Base-by-base conservation (phyloP, 176 grass and related monocot genomes). In the Carex cristatella region DNA sequence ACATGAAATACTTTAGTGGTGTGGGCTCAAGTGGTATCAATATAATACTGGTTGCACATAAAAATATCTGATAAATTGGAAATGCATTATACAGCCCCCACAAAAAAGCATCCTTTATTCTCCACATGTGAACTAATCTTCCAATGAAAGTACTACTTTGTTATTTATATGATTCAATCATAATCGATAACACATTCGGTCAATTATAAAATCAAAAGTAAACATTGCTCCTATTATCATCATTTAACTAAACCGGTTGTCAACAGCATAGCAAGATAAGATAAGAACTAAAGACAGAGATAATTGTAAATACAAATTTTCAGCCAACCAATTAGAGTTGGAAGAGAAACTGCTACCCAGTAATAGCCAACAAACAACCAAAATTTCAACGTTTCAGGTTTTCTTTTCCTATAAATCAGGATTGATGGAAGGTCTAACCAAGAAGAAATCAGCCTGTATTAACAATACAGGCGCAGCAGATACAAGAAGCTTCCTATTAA, bases 51-150 rank as follows among this genome's bases (percentile, higher is more conserved):
- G 23, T 68, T 83, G 81, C 31, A 83, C 18, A 54, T 16, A 14
- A 18, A 69, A 27, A 19, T 42, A 58, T 18, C 7, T 79, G 14
- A 18, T 79, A 58, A 44, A 37, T 18, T 77, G 33, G 35, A 56
- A 79, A 53, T 12, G 1, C 51, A 79, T 72, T 31, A 66, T 53
- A 33, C 35, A 83, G 7, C 15, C 12, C 10, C 27, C 2, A 68
- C 68, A 65, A 83, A 51, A 18, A 83, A 55, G 32, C 59, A 27
- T 23, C 59, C 23, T 69, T 83, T 83, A 69, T 83, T 69, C 81
- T 83, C 61, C 61, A 54, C 56, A 53, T 63, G 68, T 54, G 53
- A 81, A 66, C 42, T 81, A 65, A 83, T 46, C 60, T 48, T 48
- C 38, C 42, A 64, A 69, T 56, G 42, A 35, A 68, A 83, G 81